A percentile compares a stretch with the other conserved stretches of the same genome.
Conservation (phyloP, 2,329 filamentous ascomycete species). For the Sporothrix dimorphospora region DNA sequence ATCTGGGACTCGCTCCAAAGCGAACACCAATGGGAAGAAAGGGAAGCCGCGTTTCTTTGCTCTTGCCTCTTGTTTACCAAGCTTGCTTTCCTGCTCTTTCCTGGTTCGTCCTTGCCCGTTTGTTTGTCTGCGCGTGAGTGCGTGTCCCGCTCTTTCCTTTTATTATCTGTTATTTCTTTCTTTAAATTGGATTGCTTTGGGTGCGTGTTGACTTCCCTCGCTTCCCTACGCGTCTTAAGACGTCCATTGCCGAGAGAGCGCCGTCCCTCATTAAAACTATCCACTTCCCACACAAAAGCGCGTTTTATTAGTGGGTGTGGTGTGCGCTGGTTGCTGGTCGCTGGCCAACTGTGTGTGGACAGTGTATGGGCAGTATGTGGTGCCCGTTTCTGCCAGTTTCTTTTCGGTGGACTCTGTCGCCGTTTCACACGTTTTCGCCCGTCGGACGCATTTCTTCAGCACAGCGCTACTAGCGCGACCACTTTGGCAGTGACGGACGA, state of each 20-base stretch:
- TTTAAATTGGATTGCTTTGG: slow-evolving; percentile 9
- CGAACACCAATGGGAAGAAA: slow-evolving; percentile 4
- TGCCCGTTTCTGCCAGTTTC: too few relatives aligned
- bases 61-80: neutral
- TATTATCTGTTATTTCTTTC: neutral
- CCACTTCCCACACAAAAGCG: neutral
- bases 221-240: neutral
- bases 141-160: too few relatives aligned
- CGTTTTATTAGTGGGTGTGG: neutral
- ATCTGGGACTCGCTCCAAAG: neutral
- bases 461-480: neutral
- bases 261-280: neutral
- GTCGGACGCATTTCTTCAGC: slow-evolving; percentile 1
- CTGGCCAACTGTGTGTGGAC: neutral
- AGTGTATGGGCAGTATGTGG: slow-evolving; percentile 1
- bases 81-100: neutral
- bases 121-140: neutral
- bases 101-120: slow-evolving; percentile 1
- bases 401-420: too few relatives aligned
- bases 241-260: neutral
- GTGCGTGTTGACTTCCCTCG: neutral
- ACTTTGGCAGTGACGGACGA: neutral
- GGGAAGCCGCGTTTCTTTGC: slow-evolving; percentile 6
- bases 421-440: neutral
- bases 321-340: neutral